A percentile compares a stretch with the other conserved stretches of the same genome.
Evolutionary conservation across 805 yeast genomes (phyloP).

Genomic region (Huiozyma sinensis): DNA sequence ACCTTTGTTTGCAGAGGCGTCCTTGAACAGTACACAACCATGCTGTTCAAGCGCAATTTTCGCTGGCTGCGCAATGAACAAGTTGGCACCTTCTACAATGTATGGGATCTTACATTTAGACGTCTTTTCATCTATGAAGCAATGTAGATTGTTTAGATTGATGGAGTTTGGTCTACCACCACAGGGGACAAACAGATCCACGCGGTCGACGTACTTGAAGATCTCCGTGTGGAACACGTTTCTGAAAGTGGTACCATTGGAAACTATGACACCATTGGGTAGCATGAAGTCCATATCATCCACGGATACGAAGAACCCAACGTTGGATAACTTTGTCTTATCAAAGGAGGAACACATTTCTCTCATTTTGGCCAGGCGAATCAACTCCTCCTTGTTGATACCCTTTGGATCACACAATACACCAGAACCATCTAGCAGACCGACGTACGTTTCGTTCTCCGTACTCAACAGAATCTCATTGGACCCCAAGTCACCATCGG

Average conservation of each 20-base stretch:
- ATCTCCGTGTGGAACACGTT: conserved; percentile 77
- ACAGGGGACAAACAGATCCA: conserved; percentile 91
- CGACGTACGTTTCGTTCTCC: conserved; percentile 68
- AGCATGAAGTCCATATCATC: conserved; percentile 72
- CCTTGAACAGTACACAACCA: conserved; percentile 82
- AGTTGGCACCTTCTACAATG: conserved; percentile 95
- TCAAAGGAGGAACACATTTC: conserved; percentile 65
- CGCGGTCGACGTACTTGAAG: conserved; percentile 49
- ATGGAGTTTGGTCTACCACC: conserved; percentile 98
- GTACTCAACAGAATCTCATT: conserved; percentile 85
- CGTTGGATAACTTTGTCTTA: conserved; percentile 48
- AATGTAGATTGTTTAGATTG: conserved; percentile 70
- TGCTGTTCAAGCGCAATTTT: conserved; percentile 77
- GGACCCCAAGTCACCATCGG: conserved; percentile 96
- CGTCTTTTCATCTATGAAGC: conserved; percentile 60
- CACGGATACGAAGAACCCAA: conserved; percentile 74
- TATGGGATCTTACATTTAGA: conserved; percentile 73
- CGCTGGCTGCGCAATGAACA: conserved; percentile 90
- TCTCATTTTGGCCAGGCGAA: conserved; percentile 68
- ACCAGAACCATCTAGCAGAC: conserved; percentile 91
- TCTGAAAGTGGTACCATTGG: conserved; percentile 83
- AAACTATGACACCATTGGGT: conserved; percentile 63
- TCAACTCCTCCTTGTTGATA: conserved; percentile 65
- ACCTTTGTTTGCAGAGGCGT: conserved; percentile 95
- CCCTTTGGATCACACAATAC: conserved; percentile 89